Evolutionary conservation across 2,329 filamentous ascomycete genomes (phyloP).

Genomic region (Exophiala spinifera): DNA sequence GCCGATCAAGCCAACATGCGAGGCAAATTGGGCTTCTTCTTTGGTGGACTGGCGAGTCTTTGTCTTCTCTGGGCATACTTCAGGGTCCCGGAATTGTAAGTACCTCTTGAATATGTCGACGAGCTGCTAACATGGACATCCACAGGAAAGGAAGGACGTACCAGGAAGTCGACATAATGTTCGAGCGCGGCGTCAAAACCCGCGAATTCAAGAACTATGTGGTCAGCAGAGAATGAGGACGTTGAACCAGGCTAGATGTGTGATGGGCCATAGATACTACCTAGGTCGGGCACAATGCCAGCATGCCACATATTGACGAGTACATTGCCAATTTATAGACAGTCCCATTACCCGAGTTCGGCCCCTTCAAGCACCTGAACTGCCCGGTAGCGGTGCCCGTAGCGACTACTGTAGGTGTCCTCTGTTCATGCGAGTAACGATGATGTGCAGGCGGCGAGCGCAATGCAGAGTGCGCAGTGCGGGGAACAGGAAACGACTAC

Average conservation of each 20-base stretch:
- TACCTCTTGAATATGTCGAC: background rate
- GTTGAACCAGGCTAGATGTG: background rate
- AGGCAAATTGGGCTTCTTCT: conserved; percentile 35
- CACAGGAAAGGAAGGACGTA: conserved; percentile 29
- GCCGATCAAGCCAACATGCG: conserved; percentile 31
- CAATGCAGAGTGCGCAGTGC: background rate
- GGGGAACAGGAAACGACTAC: conserved; percentile 4
- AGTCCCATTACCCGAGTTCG: no score
- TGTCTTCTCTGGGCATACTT: conserved; percentile 31
- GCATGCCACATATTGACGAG: no score
- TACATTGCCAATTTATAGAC: no score
- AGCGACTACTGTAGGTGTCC: no score
- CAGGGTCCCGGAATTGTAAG: conserved; percentile 30
- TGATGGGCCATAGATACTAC: no score
- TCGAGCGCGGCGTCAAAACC: conserved; percentile 28
- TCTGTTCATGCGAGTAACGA: background rate
- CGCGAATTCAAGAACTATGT: conserved; percentile 27
- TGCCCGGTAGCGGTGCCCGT: no score
- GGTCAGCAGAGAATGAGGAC: conserved; percentile 4
- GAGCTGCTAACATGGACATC: background rate
- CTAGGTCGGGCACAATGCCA: no score
- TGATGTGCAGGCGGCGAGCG: conserved; percentile 11
- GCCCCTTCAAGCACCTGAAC: no score
- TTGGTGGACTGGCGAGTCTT: conserved; percentile 30
- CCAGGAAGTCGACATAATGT: conserved; percentile 35